Evolutionary conservation across 371 early-diverging fungal genomes (phyloP).

Genomic region (Lichtheimia hyalospora): DNA sequence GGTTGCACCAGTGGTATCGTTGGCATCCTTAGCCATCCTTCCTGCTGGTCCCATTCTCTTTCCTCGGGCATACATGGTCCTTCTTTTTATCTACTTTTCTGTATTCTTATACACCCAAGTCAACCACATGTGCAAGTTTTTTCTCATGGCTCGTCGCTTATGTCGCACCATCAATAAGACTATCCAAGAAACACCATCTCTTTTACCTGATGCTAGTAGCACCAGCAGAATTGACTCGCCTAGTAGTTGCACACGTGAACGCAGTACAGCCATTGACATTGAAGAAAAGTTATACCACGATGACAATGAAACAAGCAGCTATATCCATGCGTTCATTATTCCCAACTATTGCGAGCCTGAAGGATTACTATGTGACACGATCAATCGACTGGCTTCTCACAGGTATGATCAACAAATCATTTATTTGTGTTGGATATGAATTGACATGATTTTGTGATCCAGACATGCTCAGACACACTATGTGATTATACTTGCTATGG

Average conservation of each 20-base stretch:
- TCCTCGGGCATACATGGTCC: constrained; percentile 34
- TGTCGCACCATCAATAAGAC: constrained; percentile 30
- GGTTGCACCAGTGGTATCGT: constrained; percentile 45
- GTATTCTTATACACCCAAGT: constrained; percentile 43
- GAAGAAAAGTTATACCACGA: constrained; percentile 32
- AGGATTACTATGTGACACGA: constrained; percentile 42
- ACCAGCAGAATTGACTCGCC: constrained; percentile 19
- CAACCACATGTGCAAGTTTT: constrained; percentile 46
- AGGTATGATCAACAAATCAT: constrained; percentile 22
- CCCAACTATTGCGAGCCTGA: constrained; percentile 66
- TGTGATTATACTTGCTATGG: constrained; percentile 77
- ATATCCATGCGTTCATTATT: constrained; percentile 57
- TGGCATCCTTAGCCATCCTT: constrained; percentile 32
- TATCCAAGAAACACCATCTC: constrained; percentile 16
- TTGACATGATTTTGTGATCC: constrained; percentile 3
- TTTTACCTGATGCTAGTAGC: constrained; percentile 5
- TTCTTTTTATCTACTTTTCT: constrained; percentile 38
- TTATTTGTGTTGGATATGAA: not conserved
- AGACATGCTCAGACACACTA: constrained; percentile 47
- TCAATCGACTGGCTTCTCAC: constrained; percentile 38
- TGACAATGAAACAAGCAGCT: constrained; percentile 2
- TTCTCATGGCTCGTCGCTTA: constrained; percentile 34
- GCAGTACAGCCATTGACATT: constrained; percentile 20
- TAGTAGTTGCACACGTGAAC: constrained; percentile 20
- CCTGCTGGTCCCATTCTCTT: constrained; percentile 45